Conservation (phyloP, 2,329 filamentous ascomycete genomes). For the Zasmidium angulare region DNA sequence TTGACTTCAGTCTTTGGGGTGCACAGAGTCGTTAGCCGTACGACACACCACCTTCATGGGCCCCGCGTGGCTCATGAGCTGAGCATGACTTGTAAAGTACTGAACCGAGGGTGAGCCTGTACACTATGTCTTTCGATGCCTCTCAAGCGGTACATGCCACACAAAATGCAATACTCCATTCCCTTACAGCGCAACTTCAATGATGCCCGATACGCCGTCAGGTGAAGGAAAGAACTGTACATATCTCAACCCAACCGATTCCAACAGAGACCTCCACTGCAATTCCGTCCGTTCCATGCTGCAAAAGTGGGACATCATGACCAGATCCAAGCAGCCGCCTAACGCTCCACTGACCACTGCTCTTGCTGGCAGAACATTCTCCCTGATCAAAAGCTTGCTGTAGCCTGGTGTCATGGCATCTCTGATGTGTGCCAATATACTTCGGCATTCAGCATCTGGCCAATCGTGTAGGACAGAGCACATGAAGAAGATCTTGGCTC, state of each 20-base stretch:
- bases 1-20: no score
- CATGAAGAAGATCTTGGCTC: slow-evolving; percentile 33
- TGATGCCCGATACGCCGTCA: no score
- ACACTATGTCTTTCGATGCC: no score
- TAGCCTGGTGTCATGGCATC: slow-evolving; percentile 27
- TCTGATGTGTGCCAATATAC: slow-evolving; percentile 21
- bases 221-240: background rate
- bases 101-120: no score
- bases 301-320: slow-evolving; percentile 42
- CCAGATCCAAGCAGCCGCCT: slow-evolving; percentile 37
- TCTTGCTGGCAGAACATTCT: slow-evolving; percentile 25
- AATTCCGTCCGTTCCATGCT: slow-evolving; percentile 41
- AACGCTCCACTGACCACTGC: slow-evolving; percentile 11
- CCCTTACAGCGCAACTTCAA: no score
- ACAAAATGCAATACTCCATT: no score
- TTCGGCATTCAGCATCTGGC: slow-evolving; percentile 17
- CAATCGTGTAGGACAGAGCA: slow-evolving; percentile 28
- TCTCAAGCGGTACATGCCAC: no score
- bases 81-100: no score
- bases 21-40: no score
- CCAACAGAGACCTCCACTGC: slow-evolving; percentile 35
- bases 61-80: no score
- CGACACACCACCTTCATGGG: no score
- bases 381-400: slow-evolving; percentile 28
- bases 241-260: slow-evolving; percentile 14